A percentile compares a stretch with the other conserved stretches of the same genome.
phyloP scores from a whole-genome alignment of 1,284 basidiomycete genomes.

The Xerocomus nothofagi region DNA sequence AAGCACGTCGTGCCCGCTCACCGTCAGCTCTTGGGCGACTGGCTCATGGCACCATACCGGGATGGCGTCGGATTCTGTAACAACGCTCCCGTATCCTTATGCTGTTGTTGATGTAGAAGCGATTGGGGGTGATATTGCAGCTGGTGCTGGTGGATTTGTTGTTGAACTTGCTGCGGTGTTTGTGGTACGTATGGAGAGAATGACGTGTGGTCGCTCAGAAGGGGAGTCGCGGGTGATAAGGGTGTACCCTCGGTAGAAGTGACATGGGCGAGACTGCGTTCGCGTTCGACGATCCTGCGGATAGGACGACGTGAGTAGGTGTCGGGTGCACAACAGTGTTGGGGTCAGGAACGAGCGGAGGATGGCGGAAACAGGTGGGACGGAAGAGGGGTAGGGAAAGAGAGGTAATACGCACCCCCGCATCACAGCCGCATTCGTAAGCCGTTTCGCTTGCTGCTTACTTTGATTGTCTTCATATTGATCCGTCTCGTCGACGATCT shows the following conservation, averaged over 20 bases:
- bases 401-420: constrained; percentile 53
- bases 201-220: constrained; percentile 7
- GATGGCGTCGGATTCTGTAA: constrained; percentile 12
- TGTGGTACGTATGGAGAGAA: constrained; percentile 15
- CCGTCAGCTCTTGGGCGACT: constrained; percentile 16
- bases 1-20: background rate
- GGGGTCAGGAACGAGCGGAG: background rate
- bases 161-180: constrained; percentile 24
- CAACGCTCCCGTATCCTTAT: constrained; percentile 7
- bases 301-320: background rate
- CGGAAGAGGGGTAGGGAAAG: background rate
- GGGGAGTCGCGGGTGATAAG: constrained; percentile 15
- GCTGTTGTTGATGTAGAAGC: background rate
- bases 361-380: background rate
- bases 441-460: constrained; percentile 59
- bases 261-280: constrained; percentile 28
- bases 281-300: constrained; percentile 45
- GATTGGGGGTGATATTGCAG: constrained; percentile 11
- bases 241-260: constrained; percentile 24
- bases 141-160: constrained; percentile 24
- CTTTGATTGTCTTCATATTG: constrained; percentile 82
- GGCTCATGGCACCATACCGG: constrained; percentile 19
- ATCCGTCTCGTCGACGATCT: constrained; percentile 91
- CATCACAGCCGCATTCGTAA: constrained; percentile 78
- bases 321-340: background rate